Evolutionary conservation across 2,329 filamentous ascomycete species (phyloP).

Genomic region (Calonectria fujianensis): DNA sequence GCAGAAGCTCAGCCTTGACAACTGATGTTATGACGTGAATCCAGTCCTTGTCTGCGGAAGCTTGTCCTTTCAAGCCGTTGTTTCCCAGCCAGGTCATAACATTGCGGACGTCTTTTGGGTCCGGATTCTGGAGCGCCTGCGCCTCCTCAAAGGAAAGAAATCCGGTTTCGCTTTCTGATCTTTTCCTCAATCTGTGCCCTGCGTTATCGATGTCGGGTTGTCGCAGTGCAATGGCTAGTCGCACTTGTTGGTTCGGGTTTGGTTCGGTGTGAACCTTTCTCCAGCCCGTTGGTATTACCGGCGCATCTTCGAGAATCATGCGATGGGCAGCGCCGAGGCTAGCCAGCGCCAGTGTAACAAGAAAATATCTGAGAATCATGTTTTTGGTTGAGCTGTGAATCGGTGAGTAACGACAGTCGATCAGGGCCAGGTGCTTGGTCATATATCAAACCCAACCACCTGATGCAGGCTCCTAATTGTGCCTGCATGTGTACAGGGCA

Average conservation of each 20-base stretch:
- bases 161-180: not conserved
- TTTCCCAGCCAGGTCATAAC: conserved; percentile 66
- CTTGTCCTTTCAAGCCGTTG: conserved; percentile 59
- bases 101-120: conserved; percentile 56
- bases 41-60: conserved; percentile 62
- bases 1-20: conserved; percentile 61
- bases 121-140: conserved; percentile 60
- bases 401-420: no score
- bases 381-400: not conserved
- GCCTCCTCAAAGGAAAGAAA: conserved; percentile 61
- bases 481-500: not conserved
- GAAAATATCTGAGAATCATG: conserved; percentile 44
- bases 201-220: conserved; percentile 55
- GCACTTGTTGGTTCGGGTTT: conserved; percentile 52
- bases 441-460: conserved; percentile 1
- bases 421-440: no score
- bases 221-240: conserved; percentile 58
- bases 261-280: conserved; percentile 48
- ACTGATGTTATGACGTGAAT: conserved; percentile 66
- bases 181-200: conserved; percentile 48
- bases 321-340: conserved; percentile 48
- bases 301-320: conserved; percentile 54
- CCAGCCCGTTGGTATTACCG: conserved; percentile 58
- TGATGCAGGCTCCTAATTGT: not conserved
- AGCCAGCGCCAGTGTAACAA: conserved; percentile 50